Evolutionary conservation across 1,139 yeast species (phyloP).

Genomic region (Pichia sp.): DNA sequence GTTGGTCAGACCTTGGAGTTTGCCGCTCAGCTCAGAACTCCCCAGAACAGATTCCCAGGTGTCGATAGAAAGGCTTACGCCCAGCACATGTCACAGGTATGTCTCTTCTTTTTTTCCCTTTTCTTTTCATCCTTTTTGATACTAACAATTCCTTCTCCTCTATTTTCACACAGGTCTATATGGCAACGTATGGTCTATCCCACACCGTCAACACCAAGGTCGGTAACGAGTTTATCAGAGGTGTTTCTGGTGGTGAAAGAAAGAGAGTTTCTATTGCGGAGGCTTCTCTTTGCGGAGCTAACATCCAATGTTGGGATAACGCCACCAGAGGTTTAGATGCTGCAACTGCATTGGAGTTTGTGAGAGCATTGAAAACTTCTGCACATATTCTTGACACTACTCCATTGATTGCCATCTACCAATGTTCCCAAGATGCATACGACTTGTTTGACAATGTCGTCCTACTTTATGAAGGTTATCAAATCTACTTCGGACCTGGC

Average conservation of each 20-base stretch:
- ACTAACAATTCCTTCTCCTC: constrained; percentile 8
- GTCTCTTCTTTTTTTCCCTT: constrained; percentile 8
- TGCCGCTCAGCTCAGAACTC: constrained; percentile 63
- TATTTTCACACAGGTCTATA: constrained; percentile 39
- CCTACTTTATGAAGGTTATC: constrained; percentile 74
- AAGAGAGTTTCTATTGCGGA: constrained; percentile 53
- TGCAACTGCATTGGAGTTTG: constrained; percentile 75
- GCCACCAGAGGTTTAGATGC: constrained; percentile 77
- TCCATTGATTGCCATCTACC: constrained; percentile 77
- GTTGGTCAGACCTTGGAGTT: constrained; percentile 68
- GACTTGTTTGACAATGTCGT: constrained; percentile 75
- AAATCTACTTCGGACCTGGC: constrained; percentile 69
- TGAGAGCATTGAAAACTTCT: constrained; percentile 63
- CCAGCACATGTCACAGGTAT: constrained; percentile 50
- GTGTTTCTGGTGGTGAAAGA: constrained; percentile 48
- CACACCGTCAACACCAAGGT: constrained; percentile 47
- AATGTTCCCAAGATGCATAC: constrained; percentile 78
- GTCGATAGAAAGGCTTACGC: constrained; percentile 57
- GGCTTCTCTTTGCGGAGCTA: constrained; percentile 51
- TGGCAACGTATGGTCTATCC: constrained; percentile 70
- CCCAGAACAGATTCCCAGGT: constrained; percentile 59
- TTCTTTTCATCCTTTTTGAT: neutral
- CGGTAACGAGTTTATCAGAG: constrained; percentile 44
- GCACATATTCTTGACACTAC: constrained; percentile 60
- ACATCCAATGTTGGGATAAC: constrained; percentile 72